A percentile compares a stretch with the other conserved stretches of the same genome.
phyloP scores from a whole-genome alignment of 1,284 basidiomycete genomes.

The Golubevia pallescens region DNA sequence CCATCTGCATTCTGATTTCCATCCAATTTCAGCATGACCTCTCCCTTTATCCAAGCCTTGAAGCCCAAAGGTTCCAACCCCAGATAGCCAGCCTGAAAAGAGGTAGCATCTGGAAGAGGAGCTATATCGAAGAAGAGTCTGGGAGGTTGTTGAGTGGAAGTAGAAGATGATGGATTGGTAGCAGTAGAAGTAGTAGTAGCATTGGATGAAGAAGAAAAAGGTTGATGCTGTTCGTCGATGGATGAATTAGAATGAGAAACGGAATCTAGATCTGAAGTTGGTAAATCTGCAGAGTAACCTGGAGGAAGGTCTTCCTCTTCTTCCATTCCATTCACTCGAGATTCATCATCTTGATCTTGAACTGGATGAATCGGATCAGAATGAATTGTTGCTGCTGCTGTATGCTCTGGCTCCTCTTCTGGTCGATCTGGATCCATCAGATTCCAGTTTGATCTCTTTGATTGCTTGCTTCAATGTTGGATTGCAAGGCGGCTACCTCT shows the following conservation, averaged over 20 bases:
- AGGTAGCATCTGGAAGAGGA: slow-evolving; percentile 43
- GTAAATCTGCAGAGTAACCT: neutral
- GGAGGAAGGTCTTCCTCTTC: neutral
- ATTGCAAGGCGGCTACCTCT: too few species aligned
- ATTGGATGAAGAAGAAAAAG: too few species aligned
- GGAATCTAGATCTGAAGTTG: neutral
- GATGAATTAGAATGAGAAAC: too few species aligned
- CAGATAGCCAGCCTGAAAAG: slow-evolving; percentile 59
- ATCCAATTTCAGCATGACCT: slow-evolving; percentile 56
- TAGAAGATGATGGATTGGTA: too few species aligned
- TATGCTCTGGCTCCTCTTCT: too few species aligned
- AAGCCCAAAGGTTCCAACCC: slow-evolving; percentile 36
- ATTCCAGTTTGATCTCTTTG: too few species aligned
- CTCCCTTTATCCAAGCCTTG: slow-evolving; percentile 49
- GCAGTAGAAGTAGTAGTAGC: too few species aligned
- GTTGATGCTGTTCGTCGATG: too few species aligned
- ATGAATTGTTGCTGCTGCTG: too few species aligned
- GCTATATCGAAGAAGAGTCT: slow-evolving; percentile 53
- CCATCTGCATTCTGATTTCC: neutral
- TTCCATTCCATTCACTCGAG: too few species aligned
- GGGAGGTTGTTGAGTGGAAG: neutral
- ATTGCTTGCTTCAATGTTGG: too few species aligned
- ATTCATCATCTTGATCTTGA: neutral
- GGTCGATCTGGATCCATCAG: too few species aligned
- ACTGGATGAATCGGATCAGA: neutral